phyloP scores from a whole-genome alignment of 768 basidiomycete genomes.

The Tylopilus subfusipes region DNA sequence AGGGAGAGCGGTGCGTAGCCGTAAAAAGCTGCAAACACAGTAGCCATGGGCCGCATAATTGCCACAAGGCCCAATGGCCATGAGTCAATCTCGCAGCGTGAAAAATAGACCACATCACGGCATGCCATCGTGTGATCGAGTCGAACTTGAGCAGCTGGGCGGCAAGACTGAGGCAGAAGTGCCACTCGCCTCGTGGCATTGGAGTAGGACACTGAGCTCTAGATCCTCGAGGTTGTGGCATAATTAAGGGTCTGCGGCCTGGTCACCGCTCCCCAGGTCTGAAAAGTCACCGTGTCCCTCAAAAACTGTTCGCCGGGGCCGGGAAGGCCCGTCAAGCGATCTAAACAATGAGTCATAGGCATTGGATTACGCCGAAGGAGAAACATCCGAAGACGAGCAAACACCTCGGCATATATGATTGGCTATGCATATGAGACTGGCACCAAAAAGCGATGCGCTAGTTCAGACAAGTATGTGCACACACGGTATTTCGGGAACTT shows the following conservation, averaged over 20 bases:
- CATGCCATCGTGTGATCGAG: not conserved
- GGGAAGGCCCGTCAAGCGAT: not conserved
- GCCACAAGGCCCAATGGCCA: constrained; percentile 9
- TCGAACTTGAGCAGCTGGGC: not conserved
- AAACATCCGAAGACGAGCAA: not conserved
- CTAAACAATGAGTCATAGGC: not conserved
- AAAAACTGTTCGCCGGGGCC: not conserved
- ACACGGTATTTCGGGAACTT: not conserved
- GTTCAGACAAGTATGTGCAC: not conserved
- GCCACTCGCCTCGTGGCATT: not conserved
- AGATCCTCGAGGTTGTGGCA: constrained; percentile 1
- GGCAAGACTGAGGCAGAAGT: not conserved
- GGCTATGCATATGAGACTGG: not conserved
- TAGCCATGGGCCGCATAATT: constrained; percentile 24
- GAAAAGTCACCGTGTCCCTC: no score
- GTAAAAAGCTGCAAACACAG: not conserved
- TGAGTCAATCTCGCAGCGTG: not conserved
- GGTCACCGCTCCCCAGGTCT: not conserved
- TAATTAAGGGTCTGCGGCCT: not conserved
- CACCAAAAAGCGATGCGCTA: not conserved
- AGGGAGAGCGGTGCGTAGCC: not conserved
- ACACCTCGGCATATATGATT: not conserved
- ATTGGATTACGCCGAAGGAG: not conserved
- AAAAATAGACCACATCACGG: not conserved
- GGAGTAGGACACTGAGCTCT: not conserved